Percentiles rank a stretch among this genome's conserved stretches.
Conservation (phyloP, 2,329 filamentous ascomycete species). For the Sclerotinia spermophila region DNA sequence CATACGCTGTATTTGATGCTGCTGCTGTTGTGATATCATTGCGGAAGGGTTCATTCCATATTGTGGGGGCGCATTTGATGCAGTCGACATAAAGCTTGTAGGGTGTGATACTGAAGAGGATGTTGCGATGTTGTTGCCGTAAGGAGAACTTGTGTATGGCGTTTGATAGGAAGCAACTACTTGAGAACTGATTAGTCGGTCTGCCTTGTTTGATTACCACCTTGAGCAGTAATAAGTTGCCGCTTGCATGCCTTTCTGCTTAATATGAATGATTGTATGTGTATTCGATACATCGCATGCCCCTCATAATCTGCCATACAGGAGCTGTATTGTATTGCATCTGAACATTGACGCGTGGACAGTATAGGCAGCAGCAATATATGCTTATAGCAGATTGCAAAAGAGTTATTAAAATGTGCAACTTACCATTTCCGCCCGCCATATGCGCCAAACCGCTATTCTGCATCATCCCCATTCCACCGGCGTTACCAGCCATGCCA, state of each 20-base stretch:
- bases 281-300: constrained; percentile 7
- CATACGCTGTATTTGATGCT: constrained; percentile 33
- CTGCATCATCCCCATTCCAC: constrained; percentile 56
- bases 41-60: constrained; percentile 42
- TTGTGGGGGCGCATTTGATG: constrained; percentile 42
- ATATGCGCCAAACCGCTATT: constrained; percentile 38
- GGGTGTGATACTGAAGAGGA: constrained; percentile 43
- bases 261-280: neutral
- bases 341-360: constrained; percentile 1
- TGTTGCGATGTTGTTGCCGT: constrained; percentile 41
- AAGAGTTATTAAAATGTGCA: constrained; percentile 25
- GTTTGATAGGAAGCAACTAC: constrained; percentile 55
- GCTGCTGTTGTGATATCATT: constrained; percentile 45
- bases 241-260: constrained; percentile 2
- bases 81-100: constrained; percentile 57
- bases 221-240: constrained; percentile 20
- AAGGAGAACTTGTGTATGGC: constrained; percentile 55
- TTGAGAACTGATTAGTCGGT: constrained; percentile 31
- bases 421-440: constrained; percentile 35
- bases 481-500: constrained; percentile 33
- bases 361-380: constrained; percentile 8
- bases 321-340: neutral
- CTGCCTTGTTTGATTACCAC: constrained; percentile 22
- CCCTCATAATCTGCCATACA: neutral
- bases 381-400: neutral